These are phyloP conservation scores for Nemania serpens DNA, from an alignment of 2,329 filamentous ascomycete species.

Conservation along the genomic window DNA sequence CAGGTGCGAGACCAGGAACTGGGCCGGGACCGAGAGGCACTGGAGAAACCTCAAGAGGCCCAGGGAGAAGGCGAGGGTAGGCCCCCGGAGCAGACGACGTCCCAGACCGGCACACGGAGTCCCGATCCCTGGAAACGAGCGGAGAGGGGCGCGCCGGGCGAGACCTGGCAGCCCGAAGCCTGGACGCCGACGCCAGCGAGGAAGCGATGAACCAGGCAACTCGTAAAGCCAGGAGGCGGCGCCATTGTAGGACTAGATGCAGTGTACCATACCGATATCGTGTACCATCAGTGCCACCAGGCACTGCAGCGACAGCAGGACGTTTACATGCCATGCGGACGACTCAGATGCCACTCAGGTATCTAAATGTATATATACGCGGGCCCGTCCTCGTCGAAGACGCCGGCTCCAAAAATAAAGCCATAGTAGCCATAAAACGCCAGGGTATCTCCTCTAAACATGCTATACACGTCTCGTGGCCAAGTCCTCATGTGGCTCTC, in stretches of 20 bases:
- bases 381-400: neutral
- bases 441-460: slow-evolving; percentile 13
- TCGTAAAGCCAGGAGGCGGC: neutral
- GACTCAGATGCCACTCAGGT: neutral
- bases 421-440: neutral
- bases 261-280: slow-evolving; percentile 18
- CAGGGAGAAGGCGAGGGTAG: slow-evolving; percentile 7
- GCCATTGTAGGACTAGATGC: slow-evolving; percentile 1
- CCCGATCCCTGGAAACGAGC: slow-evolving; percentile 64
- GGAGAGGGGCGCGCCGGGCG: slow-evolving; percentile 57
- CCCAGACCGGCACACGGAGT: slow-evolving; percentile 26
- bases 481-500: neutral
- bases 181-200: slow-evolving; percentile 58
- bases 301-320: neutral
- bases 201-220: slow-evolving; percentile 30
- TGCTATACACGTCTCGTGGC: neutral
- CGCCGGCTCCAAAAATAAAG: neutral
- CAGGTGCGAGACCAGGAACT: neutral
- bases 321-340: neutral
- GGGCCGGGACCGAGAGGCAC: neutral
- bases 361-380: neutral
- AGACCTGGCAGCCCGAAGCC: slow-evolving; percentile 69
- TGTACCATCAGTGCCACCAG: neutral
- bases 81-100: slow-evolving; percentile 25
- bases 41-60: neutral